Evolutionary conservation across 805 yeast species (phyloP), one percentile per base, ranked within the genome.

Genomic region (Middelhovenomyces tepae): DNA sequence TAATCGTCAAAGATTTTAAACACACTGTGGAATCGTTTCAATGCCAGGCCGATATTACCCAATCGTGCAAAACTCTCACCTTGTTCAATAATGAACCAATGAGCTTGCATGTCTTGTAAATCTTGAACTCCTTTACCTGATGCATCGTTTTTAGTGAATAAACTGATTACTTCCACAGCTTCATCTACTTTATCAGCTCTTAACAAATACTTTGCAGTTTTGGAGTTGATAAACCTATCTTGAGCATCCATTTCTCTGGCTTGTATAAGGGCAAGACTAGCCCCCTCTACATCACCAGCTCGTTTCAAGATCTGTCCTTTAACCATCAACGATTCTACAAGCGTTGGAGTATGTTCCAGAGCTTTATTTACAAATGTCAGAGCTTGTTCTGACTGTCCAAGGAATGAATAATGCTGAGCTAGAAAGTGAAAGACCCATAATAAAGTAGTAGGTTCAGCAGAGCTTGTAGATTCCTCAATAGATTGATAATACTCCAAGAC

Each of bases 221-320:
- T 86, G 35, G 94, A 73, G 56, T 91, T 91, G 50, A 91, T 73
- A 53, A 83, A 89, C 44, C 98, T 67, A 57, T 91, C 99, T 55
- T 85, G 95, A 37, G 81, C 66, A 53, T 91, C 95, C 36, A 81
- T 57, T 34, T 64, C 54, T 46, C 95, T 70, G 10, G 89, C 95
- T 35, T 65, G 68, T 38, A 77, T 71, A 70, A 86, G 73, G 17
- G 66, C 51, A 10, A 67, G 69, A 14, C 80, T 72, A 9, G 96
- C 96, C 17, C 65, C 69, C 1, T 42, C 49, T 17, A 71, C 47
- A 37, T 75, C 65, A n/a, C 84, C 84, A 27, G 65, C 54, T 43
- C 82, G 86, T 53, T 86, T 85, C 40, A 73, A 61, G 25, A 91
- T 67, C 48, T 94, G 69, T 4, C 94, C 95, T 47, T 84, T 83